Evolutionary conservation across 2,329 filamentous ascomycete species (phyloP), one percentile per base, ranked within the genome.

Genomic region (Aspergillus sp.): DNA sequence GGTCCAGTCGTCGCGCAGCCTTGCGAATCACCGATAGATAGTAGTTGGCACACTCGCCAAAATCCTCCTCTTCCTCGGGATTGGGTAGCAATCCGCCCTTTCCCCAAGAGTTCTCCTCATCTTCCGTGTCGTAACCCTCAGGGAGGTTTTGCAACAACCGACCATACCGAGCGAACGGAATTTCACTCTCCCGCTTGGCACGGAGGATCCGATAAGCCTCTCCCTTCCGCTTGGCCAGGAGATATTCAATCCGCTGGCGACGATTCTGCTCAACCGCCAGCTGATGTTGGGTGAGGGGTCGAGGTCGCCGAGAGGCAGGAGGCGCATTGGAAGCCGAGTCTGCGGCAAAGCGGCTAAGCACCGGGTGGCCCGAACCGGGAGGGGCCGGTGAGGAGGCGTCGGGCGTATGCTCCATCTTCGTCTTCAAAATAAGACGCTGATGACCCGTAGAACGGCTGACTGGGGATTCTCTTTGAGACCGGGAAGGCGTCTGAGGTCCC

Each of bases 271-370:
- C 76, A 4, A 79, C 71, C 19, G 77, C 77, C 47, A 78, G 67
- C 51, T 79, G 77, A 50, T 79, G 77, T 47, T 78, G 76, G 2
- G 77, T 79, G 38, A 78, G 67, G 9, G 77, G 76, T 16, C 76
- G 71, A 13, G 76, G 73, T 11, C 77, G 75, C 47, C 74, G 72
- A 44, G 67, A 64, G 38, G 65, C 62, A 49, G 58, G 48, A 34
- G 55, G 61, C 45, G 67, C 65, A 17, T 61, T 60, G 46, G 65
- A 61, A 25, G 67, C 64, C 17, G 69, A 61, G 50, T 71, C 69
- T 2, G 64, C 61, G 45, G 69, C 64, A 56, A 72, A 77, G 38
- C 75, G 72, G 54, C 71, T 72, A 13, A 77, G 59, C 13, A 76
- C 64, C 20, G 73, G 69, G 55, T 78, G 72, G 21, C 65, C 66